phyloP scores from a whole-genome alignment of 495 filamentous ascomycete genomes.

The Lentithecium fluviatile region DNA sequence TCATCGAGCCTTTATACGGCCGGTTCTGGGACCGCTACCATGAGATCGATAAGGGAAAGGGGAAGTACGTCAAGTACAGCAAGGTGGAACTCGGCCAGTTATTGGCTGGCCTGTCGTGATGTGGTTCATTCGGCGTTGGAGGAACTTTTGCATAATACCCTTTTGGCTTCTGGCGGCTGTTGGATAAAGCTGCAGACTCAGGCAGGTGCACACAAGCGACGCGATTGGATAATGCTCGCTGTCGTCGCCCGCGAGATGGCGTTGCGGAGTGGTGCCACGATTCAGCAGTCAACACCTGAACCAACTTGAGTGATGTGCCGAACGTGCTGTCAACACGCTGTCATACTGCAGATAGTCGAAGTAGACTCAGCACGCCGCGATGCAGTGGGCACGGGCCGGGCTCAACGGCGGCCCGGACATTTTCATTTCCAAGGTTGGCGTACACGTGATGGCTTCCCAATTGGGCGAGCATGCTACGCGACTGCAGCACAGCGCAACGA shows the following conservation, averaged over 20 bases:
- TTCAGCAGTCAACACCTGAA: no score
- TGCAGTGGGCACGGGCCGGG: no score
- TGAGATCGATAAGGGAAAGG: conserved; percentile 92
- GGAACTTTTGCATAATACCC: conserved; percentile 30
- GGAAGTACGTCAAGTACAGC: conserved; percentile 97
- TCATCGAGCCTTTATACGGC: conserved; percentile 90
- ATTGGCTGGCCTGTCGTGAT: conserved; percentile 40
- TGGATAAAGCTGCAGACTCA: background rate
- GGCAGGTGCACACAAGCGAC: background rate
- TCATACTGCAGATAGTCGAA: no score
- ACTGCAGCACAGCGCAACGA: conserved; percentile 5
- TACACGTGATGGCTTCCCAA: conserved; percentile 23
- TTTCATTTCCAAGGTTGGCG: no score
- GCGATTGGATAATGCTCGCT: conserved; percentile 18
- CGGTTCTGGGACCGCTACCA: conserved; percentile 98
- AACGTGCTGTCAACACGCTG: no score
- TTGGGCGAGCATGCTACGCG: conserved; percentile 21
- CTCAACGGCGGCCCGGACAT: no score
- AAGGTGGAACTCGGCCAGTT: conserved; percentile 53
- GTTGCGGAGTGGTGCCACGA: no score
- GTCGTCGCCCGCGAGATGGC: no score
- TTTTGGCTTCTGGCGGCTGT: conserved; percentile 20
- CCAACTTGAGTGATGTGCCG: no score
- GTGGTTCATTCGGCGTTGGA: background rate
- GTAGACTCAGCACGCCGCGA: background rate